Base-by-base conservation (phyloP, 495 filamentous ascomycete species). In the Tuber indicum region DNA sequence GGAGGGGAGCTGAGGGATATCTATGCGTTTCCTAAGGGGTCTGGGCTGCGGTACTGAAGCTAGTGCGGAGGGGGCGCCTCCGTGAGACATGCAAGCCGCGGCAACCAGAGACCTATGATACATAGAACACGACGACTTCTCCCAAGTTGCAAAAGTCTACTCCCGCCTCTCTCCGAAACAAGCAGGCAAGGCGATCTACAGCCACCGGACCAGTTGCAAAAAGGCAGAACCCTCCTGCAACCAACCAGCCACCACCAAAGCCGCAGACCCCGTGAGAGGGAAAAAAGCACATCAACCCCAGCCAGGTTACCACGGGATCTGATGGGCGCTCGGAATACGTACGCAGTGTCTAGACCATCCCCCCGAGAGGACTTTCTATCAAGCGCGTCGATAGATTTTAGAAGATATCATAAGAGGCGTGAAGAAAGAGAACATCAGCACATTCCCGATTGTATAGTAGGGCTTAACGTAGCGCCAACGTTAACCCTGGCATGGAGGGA, bases 401-500 rank as follows among this genome's bases (percentile, higher is more conserved):
- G 72, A 71, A 76, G 5, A 86, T 83, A 41, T 82, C 85, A 62
- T 47, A 75, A 14, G 83, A 83, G 0, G 78, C 86, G 84, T 84
- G 39, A 84, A 84, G 10, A 86, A 87, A 71, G 87, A 89, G 43
- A 87, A 87, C 32, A 87, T 86, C 0, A 78, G 80, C n/a, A 71
- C 75, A 7, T 52, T 58, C 44, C 43, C 7, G 5, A 4, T 78
- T 41, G 74, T n/a, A n/a, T n/a, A n/a, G n/a, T 82, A 43, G 80
- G 43, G 23, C 83, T 82, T 74, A 82, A 84, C 21, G 82, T 85
- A 42, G 83, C 83, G 8, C 86, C 86, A 62, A 84, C 84, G 43
- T 85, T 86, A 7, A 88, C 88, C 82, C 89, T 88, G 0, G 89
- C 89, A 10, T 90, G 87, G 86, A 86, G 89, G 41, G 75, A 85